A percentile compares a stretch with the other conserved stretches of the same genome.
phyloP scores from a whole-genome alignment of 768 basidiomycete genomes.

The Omphalotus guepiniiformis region DNA sequence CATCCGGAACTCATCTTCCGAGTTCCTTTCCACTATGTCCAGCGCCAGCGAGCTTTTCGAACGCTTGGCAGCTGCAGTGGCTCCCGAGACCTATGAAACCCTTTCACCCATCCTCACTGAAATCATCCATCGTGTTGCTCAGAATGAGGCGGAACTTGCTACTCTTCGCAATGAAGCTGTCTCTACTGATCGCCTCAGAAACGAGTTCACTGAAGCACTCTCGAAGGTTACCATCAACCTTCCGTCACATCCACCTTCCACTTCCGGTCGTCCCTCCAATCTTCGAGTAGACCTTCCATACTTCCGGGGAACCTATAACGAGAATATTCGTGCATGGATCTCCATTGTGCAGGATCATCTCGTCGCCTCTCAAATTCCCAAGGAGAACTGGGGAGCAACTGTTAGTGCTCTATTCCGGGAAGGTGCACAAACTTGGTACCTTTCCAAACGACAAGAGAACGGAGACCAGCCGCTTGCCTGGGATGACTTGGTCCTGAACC shows the following conservation, averaged over 20 bases:
- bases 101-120: not conserved
- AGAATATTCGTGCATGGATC: conserved; percentile 4
- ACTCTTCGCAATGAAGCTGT: not conserved
- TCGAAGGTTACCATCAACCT: not conserved
- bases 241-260: not conserved
- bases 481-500: not conserved
- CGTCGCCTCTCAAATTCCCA: not conserved
- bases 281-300: not conserved
- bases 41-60: not conserved
- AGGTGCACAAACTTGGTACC: conserved; percentile 1
- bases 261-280: not conserved
- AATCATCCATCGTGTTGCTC: not conserved
- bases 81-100: not conserved
- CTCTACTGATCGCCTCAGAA: not conserved
- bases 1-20: not conserved
- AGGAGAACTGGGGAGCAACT: conserved; percentile 1
- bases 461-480: not conserved
- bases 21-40: not conserved
- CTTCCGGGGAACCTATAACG: not conserved
- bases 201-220: not conserved
- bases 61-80: not conserved
- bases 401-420: conserved; percentile 1
- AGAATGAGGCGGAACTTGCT: not conserved
- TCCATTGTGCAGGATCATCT: not conserved
- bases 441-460: not conserved